phyloP scores from a whole-genome alignment of 1,284 basidiomycete species.

The Fomitopsis schrenkii region DNA sequence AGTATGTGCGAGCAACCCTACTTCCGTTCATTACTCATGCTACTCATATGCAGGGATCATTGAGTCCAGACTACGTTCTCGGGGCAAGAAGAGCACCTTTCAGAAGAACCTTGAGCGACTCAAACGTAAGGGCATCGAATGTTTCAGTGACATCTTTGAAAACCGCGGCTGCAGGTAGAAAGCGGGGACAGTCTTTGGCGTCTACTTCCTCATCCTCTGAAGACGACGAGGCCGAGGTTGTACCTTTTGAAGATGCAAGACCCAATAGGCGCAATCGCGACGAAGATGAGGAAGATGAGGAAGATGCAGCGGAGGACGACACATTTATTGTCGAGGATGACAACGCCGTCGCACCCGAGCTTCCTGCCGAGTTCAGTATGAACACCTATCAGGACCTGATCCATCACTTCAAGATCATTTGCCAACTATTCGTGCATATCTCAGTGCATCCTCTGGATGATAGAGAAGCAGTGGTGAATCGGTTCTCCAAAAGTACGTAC shows the following conservation, averaged over 20 bases:
- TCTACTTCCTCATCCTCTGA: conserved; percentile 29
- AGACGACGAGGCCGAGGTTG: conserved; percentile 28
- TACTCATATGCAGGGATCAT: conserved; percentile 49
- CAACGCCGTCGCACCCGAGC: conserved; percentile 34
- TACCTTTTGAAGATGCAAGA: conserved; percentile 40
- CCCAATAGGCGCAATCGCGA: conserved; percentile 24
- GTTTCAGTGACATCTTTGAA: neutral
- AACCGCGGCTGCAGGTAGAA: conserved; percentile 36
- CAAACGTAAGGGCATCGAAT: conserved; percentile 42
- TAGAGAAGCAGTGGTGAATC: conserved; percentile 51
- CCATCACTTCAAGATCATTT: conserved; percentile 81
- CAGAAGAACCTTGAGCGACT: conserved; percentile 63
- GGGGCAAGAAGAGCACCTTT: conserved; percentile 55
- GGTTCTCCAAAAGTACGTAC: conserved; percentile 46
- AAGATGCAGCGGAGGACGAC: conserved; percentile 24
- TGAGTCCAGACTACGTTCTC: conserved; percentile 54
- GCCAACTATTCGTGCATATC: conserved; percentile 81
- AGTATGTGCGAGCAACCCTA: conserved; percentile 30
- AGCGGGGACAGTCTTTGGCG: conserved; percentile 36
- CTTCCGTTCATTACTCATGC: neutral
- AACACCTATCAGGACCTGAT: conserved; percentile 67
- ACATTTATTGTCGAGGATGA: conserved; percentile 76
- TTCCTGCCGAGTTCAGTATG: conserved; percentile 78
- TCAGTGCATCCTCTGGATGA: conserved; percentile 55
- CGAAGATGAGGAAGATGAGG: conserved; percentile 32